Conservation (phyloP, 768 basidiomycete genomes). For the Termitomyces sp. region DNA sequence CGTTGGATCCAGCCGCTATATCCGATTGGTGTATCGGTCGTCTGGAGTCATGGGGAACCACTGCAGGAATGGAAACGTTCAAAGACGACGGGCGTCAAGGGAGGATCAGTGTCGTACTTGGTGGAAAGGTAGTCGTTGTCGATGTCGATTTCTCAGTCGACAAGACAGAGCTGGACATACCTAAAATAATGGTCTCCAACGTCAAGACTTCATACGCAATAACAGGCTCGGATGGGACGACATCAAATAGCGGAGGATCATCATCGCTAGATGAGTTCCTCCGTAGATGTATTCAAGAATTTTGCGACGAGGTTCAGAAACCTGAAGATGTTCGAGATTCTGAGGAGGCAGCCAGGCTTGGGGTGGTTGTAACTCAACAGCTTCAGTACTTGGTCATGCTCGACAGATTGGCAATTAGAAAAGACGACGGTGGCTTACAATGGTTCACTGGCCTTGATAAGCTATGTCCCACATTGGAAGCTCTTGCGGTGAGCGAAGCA, state of each 20-base stretch:
- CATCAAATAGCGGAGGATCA: slow-evolving; percentile 42
- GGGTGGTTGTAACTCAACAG: slow-evolving; percentile 44
- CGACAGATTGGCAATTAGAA: slow-evolving; percentile 58
- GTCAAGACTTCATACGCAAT: slow-evolving; percentile 75
- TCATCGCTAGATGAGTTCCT: slow-evolving; percentile 61
- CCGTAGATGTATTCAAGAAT: slow-evolving; percentile 46
- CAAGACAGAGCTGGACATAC: slow-evolving; percentile 26
- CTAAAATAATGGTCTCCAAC: slow-evolving; percentile 39
- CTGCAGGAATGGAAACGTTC: slow-evolving; percentile 72
- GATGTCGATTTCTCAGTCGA: slow-evolving; percentile 63
- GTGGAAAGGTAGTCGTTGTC: slow-evolving; percentile 75
- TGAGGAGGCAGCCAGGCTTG: slow-evolving; percentile 44
- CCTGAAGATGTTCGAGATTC: slow-evolving; percentile 43
- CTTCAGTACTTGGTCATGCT: slow-evolving; percentile 67
- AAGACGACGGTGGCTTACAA: slow-evolving; percentile 56
- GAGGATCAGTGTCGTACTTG: slow-evolving; percentile 53
- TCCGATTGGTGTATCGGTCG: slow-evolving; percentile 55
- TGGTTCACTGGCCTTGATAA: slow-evolving; percentile 72
- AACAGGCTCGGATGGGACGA: slow-evolving; percentile 30
- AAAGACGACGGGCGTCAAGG: slow-evolving; percentile 51
- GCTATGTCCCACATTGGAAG: slow-evolving; percentile 42
- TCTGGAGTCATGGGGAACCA: slow-evolving; percentile 55
- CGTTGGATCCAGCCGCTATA: slow-evolving; percentile 37
- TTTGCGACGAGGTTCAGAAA: slow-evolving; percentile 57
- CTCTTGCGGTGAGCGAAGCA: slow-evolving; percentile 49